A percentile compares a stretch with the other conserved stretches of the same genome.
Conservation (phyloP, 345 rosid genomes). For the Boechera retrofracta region DNA sequence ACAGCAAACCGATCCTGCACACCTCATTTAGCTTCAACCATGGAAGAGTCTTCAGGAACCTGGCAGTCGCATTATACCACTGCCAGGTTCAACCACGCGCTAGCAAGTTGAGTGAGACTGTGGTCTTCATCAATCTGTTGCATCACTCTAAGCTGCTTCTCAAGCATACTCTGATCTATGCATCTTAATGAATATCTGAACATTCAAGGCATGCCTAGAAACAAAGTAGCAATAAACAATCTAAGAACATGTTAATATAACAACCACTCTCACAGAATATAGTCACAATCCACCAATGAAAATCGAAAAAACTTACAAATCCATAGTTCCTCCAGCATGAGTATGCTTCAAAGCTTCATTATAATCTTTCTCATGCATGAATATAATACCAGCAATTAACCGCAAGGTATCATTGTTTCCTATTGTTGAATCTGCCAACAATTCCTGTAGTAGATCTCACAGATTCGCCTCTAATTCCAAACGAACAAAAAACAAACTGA, state of each 20-base stretch:
- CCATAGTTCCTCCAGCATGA: conserved; percentile 84
- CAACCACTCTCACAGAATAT: not conserved
- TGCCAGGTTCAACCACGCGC: conserved; percentile 86
- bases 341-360: conserved; percentile 85
- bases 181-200: conserved; percentile 91
- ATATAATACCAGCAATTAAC: conserved; percentile 77
- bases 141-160: conserved; percentile 82
- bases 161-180: conserved; percentile 80
- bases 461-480: conserved; percentile 2
- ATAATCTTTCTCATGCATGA: conserved; percentile 81
- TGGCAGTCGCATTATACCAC: conserved; percentile 59
- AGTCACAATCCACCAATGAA: not conserved
- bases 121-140: conserved; percentile 94
- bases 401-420: conserved; percentile 68
- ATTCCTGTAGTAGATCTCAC: conserved; percentile 48
- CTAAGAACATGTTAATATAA: not conserved
- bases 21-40: conserved; percentile 17
- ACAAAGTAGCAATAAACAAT: not conserved
- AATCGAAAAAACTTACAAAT: conserved; percentile 54
- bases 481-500: not conserved
- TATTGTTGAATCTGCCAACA: conserved; percentile 74
- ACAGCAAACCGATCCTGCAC: conserved; percentile 1
- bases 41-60: conserved; percentile 57
- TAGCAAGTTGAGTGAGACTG: conserved; percentile 91
- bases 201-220: conserved; percentile 85